Percentiles rank a stretch among this genome's conserved stretches.
Conservation (phyloP, 805 yeast genomes). For the Wickerhamiella allomyrinae region DNA sequence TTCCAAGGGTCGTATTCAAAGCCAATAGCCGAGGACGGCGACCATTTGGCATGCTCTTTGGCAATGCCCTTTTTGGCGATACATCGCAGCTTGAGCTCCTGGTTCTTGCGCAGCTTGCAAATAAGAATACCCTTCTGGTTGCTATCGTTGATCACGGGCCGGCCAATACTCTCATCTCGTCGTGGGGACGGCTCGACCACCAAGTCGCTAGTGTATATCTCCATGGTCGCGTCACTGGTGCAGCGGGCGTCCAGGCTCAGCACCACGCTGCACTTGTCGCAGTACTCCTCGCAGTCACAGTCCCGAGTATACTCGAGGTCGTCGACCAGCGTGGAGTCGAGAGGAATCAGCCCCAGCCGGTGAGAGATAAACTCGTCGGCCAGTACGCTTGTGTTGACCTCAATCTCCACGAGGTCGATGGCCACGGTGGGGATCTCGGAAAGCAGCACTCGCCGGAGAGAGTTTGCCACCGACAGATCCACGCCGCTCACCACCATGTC, state of each 20-base stretch:
- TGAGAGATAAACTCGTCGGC: slow-evolving; percentile 97
- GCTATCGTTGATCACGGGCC: slow-evolving; percentile 71
- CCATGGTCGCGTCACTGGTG: slow-evolving; percentile 75
- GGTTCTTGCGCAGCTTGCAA: slow-evolving; percentile 83
- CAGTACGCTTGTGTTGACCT: slow-evolving; percentile 79
- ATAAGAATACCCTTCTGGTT: slow-evolving; percentile 66
- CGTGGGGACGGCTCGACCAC: slow-evolving; percentile 31
- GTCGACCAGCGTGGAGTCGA: slow-evolving; percentile 72
- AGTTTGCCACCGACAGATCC: slow-evolving; percentile 82
- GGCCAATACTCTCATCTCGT: slow-evolving; percentile 41
- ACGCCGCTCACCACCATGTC: slow-evolving; percentile 80
- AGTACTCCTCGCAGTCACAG: slow-evolving; percentile 95
- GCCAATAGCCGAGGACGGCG: slow-evolving; percentile 89
- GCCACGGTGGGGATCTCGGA: slow-evolving; percentile 98
- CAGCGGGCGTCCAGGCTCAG: slow-evolving; percentile 78
- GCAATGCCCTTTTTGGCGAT: slow-evolving; percentile 96
- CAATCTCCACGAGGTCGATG: slow-evolving; percentile 89
- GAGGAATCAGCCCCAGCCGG: slow-evolving; percentile 82
- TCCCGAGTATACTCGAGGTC: slow-evolving; percentile 79
- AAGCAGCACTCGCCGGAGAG: slow-evolving; percentile 78
- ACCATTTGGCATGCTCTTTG: slow-evolving; percentile 98
- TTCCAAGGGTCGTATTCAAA: slow-evolving; percentile 99
- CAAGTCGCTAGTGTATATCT: slow-evolving; percentile 77
- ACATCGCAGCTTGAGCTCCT: slow-evolving; percentile 77
- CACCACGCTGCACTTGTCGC: slow-evolving; percentile 87